Percentiles rank a stretch among this genome's conserved stretches.
These are phyloP conservation scores for Austropuccinia psidii DNA, from an alignment of 1,284 basidiomycete genomes.

Conservation along the genomic window DNA sequence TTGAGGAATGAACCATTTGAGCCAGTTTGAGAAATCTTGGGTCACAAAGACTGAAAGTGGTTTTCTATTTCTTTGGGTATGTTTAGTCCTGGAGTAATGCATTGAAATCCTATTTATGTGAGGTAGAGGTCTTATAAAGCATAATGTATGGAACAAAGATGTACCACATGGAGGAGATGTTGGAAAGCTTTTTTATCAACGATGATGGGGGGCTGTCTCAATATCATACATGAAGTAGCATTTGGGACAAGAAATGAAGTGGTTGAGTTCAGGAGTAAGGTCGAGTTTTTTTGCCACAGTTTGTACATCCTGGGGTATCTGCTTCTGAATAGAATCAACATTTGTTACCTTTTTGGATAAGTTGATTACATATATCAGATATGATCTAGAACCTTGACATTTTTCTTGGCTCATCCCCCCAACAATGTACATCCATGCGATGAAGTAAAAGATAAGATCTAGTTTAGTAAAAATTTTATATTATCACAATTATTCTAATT, in stretches of 20 bases:
- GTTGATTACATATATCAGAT: background rate
- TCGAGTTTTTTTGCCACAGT: background rate
- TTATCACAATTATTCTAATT: no score
- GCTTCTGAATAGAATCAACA: no score
- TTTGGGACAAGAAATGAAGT: background rate
- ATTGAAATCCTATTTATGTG: background rate
- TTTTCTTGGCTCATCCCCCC: background rate
- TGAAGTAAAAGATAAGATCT: no score
- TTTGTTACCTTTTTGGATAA: background rate
- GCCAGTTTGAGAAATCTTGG: slow-evolving; percentile 2
- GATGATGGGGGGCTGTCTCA: background rate
- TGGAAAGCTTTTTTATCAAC: background rate
- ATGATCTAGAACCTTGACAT: background rate
- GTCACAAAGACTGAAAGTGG: background rate
- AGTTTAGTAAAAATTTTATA: no score
- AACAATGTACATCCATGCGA: background rate
- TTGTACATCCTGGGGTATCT: background rate
- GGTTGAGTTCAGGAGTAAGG: background rate
- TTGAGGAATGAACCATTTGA: background rate
- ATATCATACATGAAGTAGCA: background rate
- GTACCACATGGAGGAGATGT: background rate
- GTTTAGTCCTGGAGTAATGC: background rate
- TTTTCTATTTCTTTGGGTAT: background rate
- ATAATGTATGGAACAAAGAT: background rate
- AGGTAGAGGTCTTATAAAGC: background rate